Conservation (phyloP, 805 yeast genomes). For the Metschnikowia proteae region DNA sequence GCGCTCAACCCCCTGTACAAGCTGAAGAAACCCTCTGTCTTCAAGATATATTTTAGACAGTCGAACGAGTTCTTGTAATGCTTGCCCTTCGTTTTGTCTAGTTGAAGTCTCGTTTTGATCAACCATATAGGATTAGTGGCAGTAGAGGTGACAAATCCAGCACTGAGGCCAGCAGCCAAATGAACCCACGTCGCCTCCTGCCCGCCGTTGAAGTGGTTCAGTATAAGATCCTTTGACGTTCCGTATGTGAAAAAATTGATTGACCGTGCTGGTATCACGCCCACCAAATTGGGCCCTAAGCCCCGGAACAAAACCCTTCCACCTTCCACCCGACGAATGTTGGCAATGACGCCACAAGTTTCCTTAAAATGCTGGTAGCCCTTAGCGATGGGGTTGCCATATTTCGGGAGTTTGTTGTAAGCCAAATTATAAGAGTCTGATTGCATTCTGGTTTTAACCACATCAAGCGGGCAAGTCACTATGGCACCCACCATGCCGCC, state of each 20-base stretch:
- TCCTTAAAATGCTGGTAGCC: constrained; percentile 74
- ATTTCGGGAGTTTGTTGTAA: constrained; percentile 47
- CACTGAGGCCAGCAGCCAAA: constrained; percentile 78
- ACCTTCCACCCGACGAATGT: constrained; percentile 76
- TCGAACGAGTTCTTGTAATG: constrained; percentile 82
- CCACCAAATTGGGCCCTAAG: constrained; percentile 92
- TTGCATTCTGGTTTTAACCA: constrained; percentile 92
- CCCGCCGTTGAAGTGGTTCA: constrained; percentile 63
- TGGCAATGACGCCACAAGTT: constrained; percentile 67
- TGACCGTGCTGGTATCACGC: constrained; percentile 96
- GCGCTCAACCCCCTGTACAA: constrained; percentile 91
- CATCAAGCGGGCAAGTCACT: constrained; percentile 91
- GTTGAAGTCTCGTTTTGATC: constrained; percentile 88
- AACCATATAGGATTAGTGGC: constrained; percentile 98
- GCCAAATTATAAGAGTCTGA: constrained; percentile 71
- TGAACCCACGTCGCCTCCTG: constrained; percentile 83
- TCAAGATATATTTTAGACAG: constrained; percentile 66
- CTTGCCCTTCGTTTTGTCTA: constrained; percentile 68
- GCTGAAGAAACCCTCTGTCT: constrained; percentile 74
- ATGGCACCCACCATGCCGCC: constrained; percentile 99
- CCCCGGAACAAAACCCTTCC: constrained; percentile 86
- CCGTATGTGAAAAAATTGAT: constrained; percentile 96
- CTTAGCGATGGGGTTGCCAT: constrained; percentile 36
- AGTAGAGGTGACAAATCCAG: constrained; percentile 92
- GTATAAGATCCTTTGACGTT: constrained; percentile 77